A percentile compares a stretch with the other conserved stretches of the same genome.
phyloP scores from a whole-genome alignment of 805 yeast genomes.

The Metschnikowia picachoensis region DNA sequence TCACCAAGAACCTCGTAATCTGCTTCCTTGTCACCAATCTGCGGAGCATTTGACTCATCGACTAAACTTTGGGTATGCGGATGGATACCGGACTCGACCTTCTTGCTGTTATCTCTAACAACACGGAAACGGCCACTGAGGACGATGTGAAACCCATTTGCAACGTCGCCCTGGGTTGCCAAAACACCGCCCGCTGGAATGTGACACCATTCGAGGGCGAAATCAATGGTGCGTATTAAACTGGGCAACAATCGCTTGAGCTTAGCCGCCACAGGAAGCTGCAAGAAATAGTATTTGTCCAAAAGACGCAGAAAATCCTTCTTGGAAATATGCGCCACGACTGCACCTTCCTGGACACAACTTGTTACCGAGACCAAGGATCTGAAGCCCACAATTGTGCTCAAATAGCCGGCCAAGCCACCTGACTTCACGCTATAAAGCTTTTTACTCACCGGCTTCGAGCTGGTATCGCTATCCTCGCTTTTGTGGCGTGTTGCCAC shows the following conservation, averaged over 20 bases:
- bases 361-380: constrained; percentile 74
- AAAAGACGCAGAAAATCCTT: constrained; percentile 58
- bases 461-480: constrained; percentile 1
- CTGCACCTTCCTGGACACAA: constrained; percentile 50
- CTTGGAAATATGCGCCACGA: constrained; percentile 63
- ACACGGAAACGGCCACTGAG: constrained; percentile 85
- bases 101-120: constrained; percentile 27
- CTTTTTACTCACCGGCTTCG: constrained; percentile 21
- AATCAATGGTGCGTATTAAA: constrained; percentile 71
- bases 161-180: constrained; percentile 77
- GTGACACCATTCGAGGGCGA: constrained; percentile 94
- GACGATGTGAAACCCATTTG: constrained; percentile 88
- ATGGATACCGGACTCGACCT: constrained; percentile 6
- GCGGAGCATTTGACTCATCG: constrained; percentile 20
- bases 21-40: constrained; percentile 13
- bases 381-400: constrained; percentile 72
- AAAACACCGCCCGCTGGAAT: constrained; percentile 79
- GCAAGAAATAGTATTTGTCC: constrained; percentile 73
- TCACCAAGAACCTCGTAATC: constrained; percentile 55
- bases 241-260: constrained; percentile 64
- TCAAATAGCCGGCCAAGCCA: constrained; percentile 83
- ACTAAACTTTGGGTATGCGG: constrained; percentile 15
- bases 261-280: constrained; percentile 72
- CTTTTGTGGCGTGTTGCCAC: constrained; percentile 29
- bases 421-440: constrained; percentile 67